phyloP scores from a whole-genome alignment of 331 rosid genomes.

The Rhamnella rubrinervis region DNA sequence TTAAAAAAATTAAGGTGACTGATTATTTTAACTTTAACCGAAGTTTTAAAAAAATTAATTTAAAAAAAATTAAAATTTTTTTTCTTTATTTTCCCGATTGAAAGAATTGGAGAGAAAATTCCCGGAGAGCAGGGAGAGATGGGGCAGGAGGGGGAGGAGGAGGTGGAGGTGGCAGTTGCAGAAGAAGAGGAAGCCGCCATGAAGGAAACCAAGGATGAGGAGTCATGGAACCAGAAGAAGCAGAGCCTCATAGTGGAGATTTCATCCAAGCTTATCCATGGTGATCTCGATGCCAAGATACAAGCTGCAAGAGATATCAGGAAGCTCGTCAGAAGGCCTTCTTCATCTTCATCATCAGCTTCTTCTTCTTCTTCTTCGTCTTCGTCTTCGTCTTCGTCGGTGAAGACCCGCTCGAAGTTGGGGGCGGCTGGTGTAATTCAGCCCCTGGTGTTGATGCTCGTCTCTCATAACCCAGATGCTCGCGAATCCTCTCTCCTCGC shows the following conservation, averaged over 20 bases:
- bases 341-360: conserved; percentile 28
- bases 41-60: no score
- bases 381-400: conserved; percentile 27
- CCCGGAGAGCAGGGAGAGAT: conserved; percentile 12
- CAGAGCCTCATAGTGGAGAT: conserved; percentile 49
- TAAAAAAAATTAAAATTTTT: no score
- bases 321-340: conserved; percentile 63
- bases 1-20: neutral
- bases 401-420: conserved; percentile 57
- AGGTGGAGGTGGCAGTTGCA: conserved; percentile 20
- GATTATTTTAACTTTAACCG: no score
- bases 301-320: conserved; percentile 87
- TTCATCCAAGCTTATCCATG: conserved; percentile 63
- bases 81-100: no score
- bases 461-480: conserved; percentile 60
- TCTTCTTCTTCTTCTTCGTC: conserved; percentile 37
- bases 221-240: conserved; percentile 43
- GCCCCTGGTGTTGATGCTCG: conserved; percentile 84
- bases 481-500: conserved; percentile 84
- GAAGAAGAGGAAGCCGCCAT: conserved; percentile 2
- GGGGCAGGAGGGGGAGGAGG: conserved; percentile 44
- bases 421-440: conserved; percentile 71
- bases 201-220: conserved; percentile 7
- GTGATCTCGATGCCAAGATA: conserved; percentile 64
- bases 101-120: no score